phyloP scores from a whole-genome alignment of 2,329 filamentous ascomycete species.

The Ceratocystis destructans region DNA sequence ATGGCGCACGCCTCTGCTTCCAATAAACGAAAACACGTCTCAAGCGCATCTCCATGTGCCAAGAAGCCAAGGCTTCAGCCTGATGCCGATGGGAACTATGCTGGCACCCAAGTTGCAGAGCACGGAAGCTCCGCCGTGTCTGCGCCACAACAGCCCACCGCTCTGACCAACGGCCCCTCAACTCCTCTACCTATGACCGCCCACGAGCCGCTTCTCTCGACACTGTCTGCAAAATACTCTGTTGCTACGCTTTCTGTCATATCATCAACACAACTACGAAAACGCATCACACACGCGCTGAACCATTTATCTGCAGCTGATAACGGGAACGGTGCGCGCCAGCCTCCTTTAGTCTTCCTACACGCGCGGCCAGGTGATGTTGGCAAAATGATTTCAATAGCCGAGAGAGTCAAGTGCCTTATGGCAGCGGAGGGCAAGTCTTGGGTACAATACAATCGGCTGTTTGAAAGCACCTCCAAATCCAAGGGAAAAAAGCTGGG shows the following conservation, averaged over 20 bases:
- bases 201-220: constrained; percentile 6
- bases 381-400: constrained; percentile 53
- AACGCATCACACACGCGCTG: constrained; percentile 35
- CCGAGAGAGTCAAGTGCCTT: constrained; percentile 50
- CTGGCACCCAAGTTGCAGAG: neutral
- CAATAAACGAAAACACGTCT: constrained; percentile 13
- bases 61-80: constrained; percentile 11
- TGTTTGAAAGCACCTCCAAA: constrained; percentile 35
- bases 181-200: constrained; percentile 2
- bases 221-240: constrained; percentile 27
- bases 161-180: constrained; percentile 4
- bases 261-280: constrained; percentile 46
- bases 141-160: constrained; percentile 5
- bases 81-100: neutral
- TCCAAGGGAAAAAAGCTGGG: neutral
- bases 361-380: constrained; percentile 39
- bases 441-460: constrained; percentile 45
- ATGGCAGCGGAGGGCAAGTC: constrained; percentile 33
- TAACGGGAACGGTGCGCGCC: constrained; percentile 20
- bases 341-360: constrained; percentile 31
- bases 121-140: neutral
- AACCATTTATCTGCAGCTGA: constrained; percentile 29
- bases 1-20: neutral
- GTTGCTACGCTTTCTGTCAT: constrained; percentile 42
- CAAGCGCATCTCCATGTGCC: neutral